Conservation (phyloP, 164 flowering plant genomes). For the Protea cynaroides region DNA sequence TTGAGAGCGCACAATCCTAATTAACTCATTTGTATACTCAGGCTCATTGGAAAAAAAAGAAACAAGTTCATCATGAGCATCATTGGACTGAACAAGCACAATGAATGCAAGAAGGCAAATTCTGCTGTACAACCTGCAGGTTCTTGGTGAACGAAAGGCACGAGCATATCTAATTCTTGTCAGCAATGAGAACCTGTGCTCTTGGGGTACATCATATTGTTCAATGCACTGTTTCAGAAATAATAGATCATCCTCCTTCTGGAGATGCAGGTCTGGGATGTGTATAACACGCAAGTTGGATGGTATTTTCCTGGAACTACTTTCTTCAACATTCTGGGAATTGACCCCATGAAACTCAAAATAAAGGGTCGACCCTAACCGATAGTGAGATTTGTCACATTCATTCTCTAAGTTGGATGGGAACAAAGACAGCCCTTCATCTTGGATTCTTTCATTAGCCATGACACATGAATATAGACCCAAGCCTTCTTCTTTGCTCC, state of each 20-base stretch:
- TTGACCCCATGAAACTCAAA: constrained; percentile 63
- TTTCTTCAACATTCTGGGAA: constrained; percentile 33
- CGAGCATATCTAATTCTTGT: constrained; percentile 92
- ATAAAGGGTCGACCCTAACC: constrained; percentile 87
- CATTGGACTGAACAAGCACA: constrained; percentile 92
- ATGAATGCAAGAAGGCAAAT: constrained; percentile 91
- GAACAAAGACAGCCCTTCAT: constrained; percentile 56
- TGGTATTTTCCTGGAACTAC: constrained; percentile 25
- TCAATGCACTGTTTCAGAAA: constrained; percentile 67
- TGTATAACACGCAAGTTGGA: constrained; percentile 55
- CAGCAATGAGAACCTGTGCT: constrained; percentile 79
- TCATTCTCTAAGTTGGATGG: constrained; percentile 59
- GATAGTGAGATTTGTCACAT: constrained; percentile 50
- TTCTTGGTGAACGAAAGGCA: constrained; percentile 71
- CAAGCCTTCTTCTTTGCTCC: constrained; percentile 97
- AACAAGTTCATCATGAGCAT: constrained; percentile 87
- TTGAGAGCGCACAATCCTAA: constrained; percentile 84
- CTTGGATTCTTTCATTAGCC: constrained; percentile 72
- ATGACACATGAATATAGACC: constrained; percentile 81
- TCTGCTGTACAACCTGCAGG: constrained; percentile 77
- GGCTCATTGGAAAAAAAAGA: constrained; percentile 98
- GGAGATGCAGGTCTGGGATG: constrained; percentile 67
- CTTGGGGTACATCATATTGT: constrained; percentile 64
- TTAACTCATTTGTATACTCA: constrained; percentile 88
- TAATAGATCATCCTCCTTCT: constrained; percentile 72